These are phyloP conservation scores for Xylaria grammica DNA, from an alignment of 495 filamentous ascomycete genomes.

Conservation along the genomic window DNA sequence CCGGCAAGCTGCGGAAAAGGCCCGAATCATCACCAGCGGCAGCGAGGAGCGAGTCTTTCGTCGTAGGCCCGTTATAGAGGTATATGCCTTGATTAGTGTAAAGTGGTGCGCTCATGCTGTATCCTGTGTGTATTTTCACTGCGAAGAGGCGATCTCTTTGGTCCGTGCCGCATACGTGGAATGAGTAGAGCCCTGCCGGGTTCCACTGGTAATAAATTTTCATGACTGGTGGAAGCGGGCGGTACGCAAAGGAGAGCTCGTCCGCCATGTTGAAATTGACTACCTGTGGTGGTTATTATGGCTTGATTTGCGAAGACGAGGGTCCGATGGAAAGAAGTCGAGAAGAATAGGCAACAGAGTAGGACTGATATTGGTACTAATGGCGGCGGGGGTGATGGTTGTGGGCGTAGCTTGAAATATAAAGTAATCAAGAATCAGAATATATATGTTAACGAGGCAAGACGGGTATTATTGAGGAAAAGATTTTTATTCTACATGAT, in stretches of 20 bases:
- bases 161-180: not conserved
- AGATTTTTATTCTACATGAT: too few species aligned
- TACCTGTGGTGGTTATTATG: too few species aligned
- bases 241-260: not conserved
- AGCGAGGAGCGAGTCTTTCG: not conserved
- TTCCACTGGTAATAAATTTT: constrained; percentile 3
- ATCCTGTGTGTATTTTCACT: constrained; percentile 3
- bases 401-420: not conserved
- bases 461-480: too few species aligned
- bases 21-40: not conserved
- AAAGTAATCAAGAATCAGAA: not conserved
- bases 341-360: too few species aligned
- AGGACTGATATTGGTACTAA: too few species aligned
- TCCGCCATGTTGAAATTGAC: not conserved
- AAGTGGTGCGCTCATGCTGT: not conserved
- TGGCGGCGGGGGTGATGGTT: not conserved
- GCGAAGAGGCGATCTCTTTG: constrained; percentile 11
- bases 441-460: too few species aligned
- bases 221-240: constrained; percentile 3
- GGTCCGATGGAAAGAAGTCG: too few species aligned
- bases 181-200: not conserved
- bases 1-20: not conserved
- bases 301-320: too few species aligned
- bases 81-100: not conserved
- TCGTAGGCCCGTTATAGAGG: constrained; percentile 1